Conservation (phyloP, 2,329 filamentous ascomycete genomes). For the Fusarium continuum region DNA sequence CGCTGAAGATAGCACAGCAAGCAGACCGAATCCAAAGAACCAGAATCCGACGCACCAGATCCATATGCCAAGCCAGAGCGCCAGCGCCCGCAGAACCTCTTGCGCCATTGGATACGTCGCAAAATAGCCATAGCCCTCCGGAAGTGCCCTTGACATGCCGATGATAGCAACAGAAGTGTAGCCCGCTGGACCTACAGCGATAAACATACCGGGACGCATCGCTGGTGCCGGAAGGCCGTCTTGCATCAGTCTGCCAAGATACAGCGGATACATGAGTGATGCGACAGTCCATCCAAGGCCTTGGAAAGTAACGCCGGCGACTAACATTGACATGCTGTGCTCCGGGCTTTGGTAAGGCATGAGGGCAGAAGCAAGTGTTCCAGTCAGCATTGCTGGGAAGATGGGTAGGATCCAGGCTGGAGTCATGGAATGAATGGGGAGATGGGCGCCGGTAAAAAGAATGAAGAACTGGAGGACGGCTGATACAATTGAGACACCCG, state of each 20-base stretch:
- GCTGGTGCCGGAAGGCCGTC: conserved; percentile 41
- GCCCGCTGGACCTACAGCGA: conserved; percentile 38
- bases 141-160: conserved; percentile 39
- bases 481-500: conserved; percentile 45
- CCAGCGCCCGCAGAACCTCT: conserved; percentile 38
- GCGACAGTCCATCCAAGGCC: conserved; percentile 43
- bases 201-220: conserved; percentile 43
- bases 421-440: conserved; percentile 43
- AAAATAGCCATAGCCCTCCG: conserved; percentile 41
- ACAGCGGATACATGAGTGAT: conserved; percentile 38
- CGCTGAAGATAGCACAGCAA: conserved; percentile 32
- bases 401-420: conserved; percentile 46
- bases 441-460: conserved; percentile 43
- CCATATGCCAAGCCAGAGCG: conserved; percentile 40
- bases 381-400: conserved; percentile 44
- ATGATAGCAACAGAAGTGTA: conserved; percentile 43
- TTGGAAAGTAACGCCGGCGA: conserved; percentile 42
- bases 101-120: conserved; percentile 35
- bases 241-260: conserved; percentile 42
- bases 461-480: conserved; percentile 43
- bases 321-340: conserved; percentile 39
- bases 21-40: conserved; percentile 41
- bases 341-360: conserved; percentile 39
- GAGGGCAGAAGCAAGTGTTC: conserved; percentile 39
- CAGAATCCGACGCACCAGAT: conserved; percentile 44